Evolutionary conservation across 1,284 basidiomycete genomes (phyloP).

Genomic region (Quambalaria eucalypti): DNA sequence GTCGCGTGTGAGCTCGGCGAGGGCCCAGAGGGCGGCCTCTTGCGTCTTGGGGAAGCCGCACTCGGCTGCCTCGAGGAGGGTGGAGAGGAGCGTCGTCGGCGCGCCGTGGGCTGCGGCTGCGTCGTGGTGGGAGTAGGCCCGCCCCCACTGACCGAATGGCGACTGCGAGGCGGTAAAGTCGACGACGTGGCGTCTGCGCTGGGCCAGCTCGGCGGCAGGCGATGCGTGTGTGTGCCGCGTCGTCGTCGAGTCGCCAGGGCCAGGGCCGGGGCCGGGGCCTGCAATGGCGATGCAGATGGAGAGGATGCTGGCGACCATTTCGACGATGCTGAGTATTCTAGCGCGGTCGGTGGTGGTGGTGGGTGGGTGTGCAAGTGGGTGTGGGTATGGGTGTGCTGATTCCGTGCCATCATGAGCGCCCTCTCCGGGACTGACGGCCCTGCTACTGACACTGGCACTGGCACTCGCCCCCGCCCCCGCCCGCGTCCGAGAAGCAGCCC

Average conservation of each 20-base stretch:
- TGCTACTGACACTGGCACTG: too few relatives aligned
- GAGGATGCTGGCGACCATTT: slow-evolving; percentile 31
- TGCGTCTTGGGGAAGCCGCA: slow-evolving; percentile 29
- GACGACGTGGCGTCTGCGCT: slow-evolving; percentile 13
- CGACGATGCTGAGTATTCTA: slow-evolving; percentile 19
- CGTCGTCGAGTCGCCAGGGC: too few relatives aligned
- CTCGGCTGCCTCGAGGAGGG: slow-evolving; percentile 25
- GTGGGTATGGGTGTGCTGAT: too few relatives aligned
- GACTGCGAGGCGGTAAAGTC: slow-evolving; percentile 12
- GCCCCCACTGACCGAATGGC: slow-evolving; percentile 10
- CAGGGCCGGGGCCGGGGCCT: slow-evolving; percentile 10
- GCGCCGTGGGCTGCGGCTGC: neutral
- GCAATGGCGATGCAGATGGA: slow-evolving; percentile 24
- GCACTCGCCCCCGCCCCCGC: too few relatives aligned
- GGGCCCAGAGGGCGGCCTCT: slow-evolving; percentile 31
- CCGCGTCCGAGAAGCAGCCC: neutral
- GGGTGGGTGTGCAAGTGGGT: too few relatives aligned
- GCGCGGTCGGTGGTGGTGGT: too few relatives aligned
- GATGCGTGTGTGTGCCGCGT: neutral
- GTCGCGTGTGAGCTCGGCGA: slow-evolving; percentile 26
- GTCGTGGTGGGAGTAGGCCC: too few relatives aligned
- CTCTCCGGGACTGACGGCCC: too few relatives aligned
- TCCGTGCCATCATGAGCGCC: too few relatives aligned
- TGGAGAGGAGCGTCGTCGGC: slow-evolving; percentile 8
- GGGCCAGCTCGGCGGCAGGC: slow-evolving; percentile 14